Base-by-base conservation (phyloP, 768 basidiomycete genomes). In the Sporobolomyces roseus region DNA sequence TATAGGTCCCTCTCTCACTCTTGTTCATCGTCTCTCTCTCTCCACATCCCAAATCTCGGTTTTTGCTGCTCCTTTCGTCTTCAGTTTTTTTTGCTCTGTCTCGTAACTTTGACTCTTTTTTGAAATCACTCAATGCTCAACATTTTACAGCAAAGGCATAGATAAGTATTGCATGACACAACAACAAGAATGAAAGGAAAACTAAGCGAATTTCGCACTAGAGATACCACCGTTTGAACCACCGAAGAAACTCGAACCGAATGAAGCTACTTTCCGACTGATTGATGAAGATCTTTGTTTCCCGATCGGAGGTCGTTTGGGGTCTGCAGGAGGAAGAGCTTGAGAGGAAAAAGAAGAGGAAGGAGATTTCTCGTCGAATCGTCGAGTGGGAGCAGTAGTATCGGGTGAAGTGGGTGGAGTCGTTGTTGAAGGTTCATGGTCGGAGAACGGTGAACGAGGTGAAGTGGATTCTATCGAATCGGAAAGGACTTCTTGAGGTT, bases 181-280 rank as follows among this genome's bases (percentile, higher is more conserved):
- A n/a, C n/a, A n/a, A n/a, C n/a, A n/a, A n/a, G n/a, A n/a, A n/a
- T n/a, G n/a, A n/a, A 41, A 9, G 38, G 17, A 9, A 41, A 41
- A 9, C 38, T 9, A 46, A 23, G 6, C 23, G 45, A 13, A 13
- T 13, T 46, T 46, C 23, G 7, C 45, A 46, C 21, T 21, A 46
- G 21, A 13, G 21, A 6, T 21, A 6, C 45, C 45, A 29, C 49
- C 49, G 49, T 21, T 21, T 9, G 21, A 12, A 13, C 50, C 50
- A 27, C 50, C 50, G 19, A 52, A 52, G 50, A 52, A 29, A 29
- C 52, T 53, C 30, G 52, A 53, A 53, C 52, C 21, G 30, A 53
- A 53, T 4, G 52, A 53, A 6, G 32, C 52, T 17, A 53, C 21
- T 7, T 21, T 33, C 9, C 35, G 13, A 30, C 30, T 33, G 52